Evolutionary conservation across 2,329 filamentous ascomycete species (phyloP).

Genomic region (Aureobasidium pullulans): DNA sequence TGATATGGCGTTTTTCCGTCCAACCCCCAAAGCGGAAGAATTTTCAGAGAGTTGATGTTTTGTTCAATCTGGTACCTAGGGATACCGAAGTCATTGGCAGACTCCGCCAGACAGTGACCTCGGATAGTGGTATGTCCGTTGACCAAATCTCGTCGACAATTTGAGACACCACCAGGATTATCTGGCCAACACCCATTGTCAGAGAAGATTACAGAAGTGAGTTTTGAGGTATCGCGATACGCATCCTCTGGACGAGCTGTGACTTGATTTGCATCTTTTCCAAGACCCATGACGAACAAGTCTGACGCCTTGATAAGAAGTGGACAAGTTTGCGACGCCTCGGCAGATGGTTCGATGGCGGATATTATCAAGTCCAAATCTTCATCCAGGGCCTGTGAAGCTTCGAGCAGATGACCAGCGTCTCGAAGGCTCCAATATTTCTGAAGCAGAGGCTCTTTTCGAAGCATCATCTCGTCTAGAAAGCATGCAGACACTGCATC

Average conservation of each 20-base stretch:
- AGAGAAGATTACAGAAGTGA: conserved; percentile 45
- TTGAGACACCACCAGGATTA: conserved; percentile 48
- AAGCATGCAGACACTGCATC: conserved; percentile 17
- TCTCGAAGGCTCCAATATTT: conserved; percentile 41
- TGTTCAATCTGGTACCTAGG: conserved; percentile 50
- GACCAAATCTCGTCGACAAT: conserved; percentile 49
- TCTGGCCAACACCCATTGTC: conserved; percentile 49
- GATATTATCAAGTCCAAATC: conserved; percentile 17
- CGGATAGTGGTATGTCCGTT: conserved; percentile 47
- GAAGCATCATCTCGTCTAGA: conserved; percentile 17
- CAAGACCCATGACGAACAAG: conserved; percentile 37
- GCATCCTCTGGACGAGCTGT: conserved; percentile 35
- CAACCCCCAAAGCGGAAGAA: conserved; percentile 49
- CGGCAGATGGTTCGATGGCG: conserved; percentile 16
- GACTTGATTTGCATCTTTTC: conserved; percentile 36
- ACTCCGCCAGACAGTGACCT: conserved; percentile 49
- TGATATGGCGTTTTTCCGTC: conserved; percentile 47
- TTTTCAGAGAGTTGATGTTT: conserved; percentile 48
- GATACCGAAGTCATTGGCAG: conserved; percentile 48
- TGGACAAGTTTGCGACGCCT: conserved; percentile 17
- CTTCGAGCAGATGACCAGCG: conserved; percentile 33
- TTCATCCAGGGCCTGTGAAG: conserved; percentile 20
- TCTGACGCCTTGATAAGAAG: conserved; percentile 35
- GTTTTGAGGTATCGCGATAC: conserved; percentile 38
- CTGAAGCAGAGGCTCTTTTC: conserved; percentile 35